Percentiles rank a stretch among this genome's conserved stretches.
Evolutionary conservation across 352 stramenopile genomes (phyloP).

Genomic region (Globisporangium cederbergense): DNA sequence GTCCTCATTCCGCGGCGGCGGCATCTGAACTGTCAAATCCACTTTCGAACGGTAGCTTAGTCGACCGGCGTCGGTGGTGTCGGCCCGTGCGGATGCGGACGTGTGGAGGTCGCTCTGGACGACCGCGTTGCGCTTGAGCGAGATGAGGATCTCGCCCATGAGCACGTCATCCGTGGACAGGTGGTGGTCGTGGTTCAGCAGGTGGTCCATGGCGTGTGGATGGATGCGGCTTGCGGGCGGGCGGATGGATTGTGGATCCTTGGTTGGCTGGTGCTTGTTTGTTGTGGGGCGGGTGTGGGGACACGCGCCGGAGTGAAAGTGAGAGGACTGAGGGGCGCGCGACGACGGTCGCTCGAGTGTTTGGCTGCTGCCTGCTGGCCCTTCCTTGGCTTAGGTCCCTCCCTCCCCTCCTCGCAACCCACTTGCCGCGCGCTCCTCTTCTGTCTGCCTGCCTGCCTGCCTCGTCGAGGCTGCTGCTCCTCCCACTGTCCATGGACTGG

Average conservation of each 20-base stretch:
- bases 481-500: background rate
- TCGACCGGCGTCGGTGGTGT: background rate
- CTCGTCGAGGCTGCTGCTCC: background rate
- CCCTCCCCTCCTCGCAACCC: conserved; percentile 5
- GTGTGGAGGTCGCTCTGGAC: conserved; percentile 14
- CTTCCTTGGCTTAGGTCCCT: background rate
- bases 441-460: too few species aligned
- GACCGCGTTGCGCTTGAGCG: conserved; percentile 50
- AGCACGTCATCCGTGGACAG: conserved; percentile 65
- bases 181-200: background rate
- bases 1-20: conserved; percentile 11
- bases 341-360: background rate
- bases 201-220: conserved; percentile 2
- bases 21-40: conserved; percentile 43
- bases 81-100: conserved; percentile 6
- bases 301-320: conserved; percentile 16
- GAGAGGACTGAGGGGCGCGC: conserved; percentile 8
- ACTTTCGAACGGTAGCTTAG: conserved; percentile 45
- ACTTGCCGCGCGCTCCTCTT: conserved; percentile 5
- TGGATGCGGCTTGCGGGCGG: background rate
- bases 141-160: conserved; percentile 80
- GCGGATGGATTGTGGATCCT: conserved; percentile 1
- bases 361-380: background rate
- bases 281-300: conserved; percentile 8
- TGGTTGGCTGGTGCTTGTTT: background rate